These are phyloP conservation scores for Botrytis elliptica DNA, from an alignment of 2,329 filamentous ascomycete species.

Conservation along the genomic window DNA sequence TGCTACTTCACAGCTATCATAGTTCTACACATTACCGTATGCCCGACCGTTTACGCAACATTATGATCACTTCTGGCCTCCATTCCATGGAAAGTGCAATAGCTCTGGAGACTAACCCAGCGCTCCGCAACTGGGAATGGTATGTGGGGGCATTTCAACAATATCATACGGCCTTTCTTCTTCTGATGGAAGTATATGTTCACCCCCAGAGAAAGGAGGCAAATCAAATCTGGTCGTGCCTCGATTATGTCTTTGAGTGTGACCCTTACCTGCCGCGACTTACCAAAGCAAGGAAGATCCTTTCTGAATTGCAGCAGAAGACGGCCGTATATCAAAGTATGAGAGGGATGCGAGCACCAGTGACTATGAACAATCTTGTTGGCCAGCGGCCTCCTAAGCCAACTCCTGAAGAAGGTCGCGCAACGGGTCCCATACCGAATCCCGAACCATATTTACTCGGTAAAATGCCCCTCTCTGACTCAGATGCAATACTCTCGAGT, in stretches of 20 bases:
- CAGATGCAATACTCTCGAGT: conserved; percentile 7
- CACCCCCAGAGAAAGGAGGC: conserved; percentile 48
- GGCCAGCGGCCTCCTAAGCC: conserved; percentile 36
- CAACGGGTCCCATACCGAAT: neutral
- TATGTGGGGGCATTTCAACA: conserved; percentile 70
- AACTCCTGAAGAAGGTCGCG: neutral
- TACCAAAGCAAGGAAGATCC: conserved; percentile 59
- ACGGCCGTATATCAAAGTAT: conserved; percentile 58
- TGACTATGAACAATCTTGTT: conserved; percentile 37
- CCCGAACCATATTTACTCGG: neutral
- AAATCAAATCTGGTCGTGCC: conserved; percentile 65
- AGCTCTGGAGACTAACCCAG: conserved; percentile 51
- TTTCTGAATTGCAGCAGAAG: conserved; percentile 62
- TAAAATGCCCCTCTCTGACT: neutral
- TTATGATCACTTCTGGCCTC: conserved; percentile 62
- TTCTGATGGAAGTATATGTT: conserved; percentile 65
- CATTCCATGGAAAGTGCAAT: conserved; percentile 55
- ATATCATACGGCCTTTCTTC: conserved; percentile 67
- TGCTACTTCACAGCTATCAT: conserved; percentile 66
- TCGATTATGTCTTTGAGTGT: conserved; percentile 67
- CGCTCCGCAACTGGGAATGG: conserved; percentile 63
- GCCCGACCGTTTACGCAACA: conserved; percentile 61
- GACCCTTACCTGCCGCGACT: conserved; percentile 51
- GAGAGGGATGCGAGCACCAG: conserved; percentile 56
- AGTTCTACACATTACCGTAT: conserved; percentile 43